Evolutionary conservation across 148 eudicot genomes (phyloP).

Genomic region (Heliamphora exappendiculata): DNA sequence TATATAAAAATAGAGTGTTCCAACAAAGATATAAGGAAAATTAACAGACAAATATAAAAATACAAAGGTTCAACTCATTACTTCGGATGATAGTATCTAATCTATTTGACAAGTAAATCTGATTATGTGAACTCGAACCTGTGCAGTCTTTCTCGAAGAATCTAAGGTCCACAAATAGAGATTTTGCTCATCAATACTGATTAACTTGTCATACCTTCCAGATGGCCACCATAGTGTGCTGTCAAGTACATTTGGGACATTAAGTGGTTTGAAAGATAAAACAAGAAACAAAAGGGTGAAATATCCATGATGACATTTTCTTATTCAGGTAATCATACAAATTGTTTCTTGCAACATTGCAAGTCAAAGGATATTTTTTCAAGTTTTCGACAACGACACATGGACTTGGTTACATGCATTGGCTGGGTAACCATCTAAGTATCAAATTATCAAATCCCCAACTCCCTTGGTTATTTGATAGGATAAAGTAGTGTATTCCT

Average conservation of each 20-base stretch:
- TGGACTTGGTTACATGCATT: background rate
- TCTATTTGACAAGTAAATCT: background rate
- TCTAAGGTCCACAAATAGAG: slow-evolving; percentile 84
- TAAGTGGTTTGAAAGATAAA: background rate
- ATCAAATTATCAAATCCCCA: background rate
- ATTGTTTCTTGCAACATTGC: background rate
- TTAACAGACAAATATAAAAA: background rate
- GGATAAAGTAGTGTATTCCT: background rate
- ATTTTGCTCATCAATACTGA: slow-evolving; percentile 91
- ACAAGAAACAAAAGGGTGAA: background rate
- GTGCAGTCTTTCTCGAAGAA: slow-evolving; percentile 86
- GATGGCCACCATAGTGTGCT: slow-evolving; percentile 98
- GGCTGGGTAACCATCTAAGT: background rate
- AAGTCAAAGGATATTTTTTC: background rate
- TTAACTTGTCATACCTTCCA: slow-evolving; percentile 84
- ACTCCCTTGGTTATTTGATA: background rate
- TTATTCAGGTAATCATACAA: background rate
- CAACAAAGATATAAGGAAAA: background rate
- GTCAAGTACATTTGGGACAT: slow-evolving; percentile 22
- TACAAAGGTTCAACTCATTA: background rate
- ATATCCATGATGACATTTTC: background rate
- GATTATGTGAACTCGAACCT: slow-evolving; percentile 35
- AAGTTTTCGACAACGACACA: background rate
- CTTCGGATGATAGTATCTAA: background rate
- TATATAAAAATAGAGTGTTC: background rate